Evolutionary conservation across 352 stramenopile genomes (phyloP), one percentile per base, ranked within the genome.

Genomic region (Albugo laibachii): DNA sequence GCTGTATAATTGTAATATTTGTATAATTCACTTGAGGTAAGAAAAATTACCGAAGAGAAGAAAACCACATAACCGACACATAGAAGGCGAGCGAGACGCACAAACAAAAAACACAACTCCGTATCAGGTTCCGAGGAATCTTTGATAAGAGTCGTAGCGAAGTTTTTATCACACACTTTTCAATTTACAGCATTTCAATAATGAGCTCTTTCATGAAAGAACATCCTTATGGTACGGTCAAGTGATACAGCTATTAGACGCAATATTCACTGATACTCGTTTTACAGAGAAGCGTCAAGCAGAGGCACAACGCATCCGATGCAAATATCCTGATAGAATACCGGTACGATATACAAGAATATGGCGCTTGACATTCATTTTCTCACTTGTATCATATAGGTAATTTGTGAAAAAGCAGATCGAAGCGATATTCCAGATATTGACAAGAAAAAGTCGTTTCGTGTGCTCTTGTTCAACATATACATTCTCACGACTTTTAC

Each of bases 311-410:
- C 86, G 93, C 51, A 98, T 99, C 53, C 86, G 93, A 57, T 88
- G 82, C 53, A 99, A 98, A 68, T 99, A 98, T 69, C 94, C 95
- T 11, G 95, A 99, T 69, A 82, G 95, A 49, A 96, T 99, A 56
- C 95, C 95, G 20, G 88, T 92, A 42, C 20, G 63, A 37, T 24
- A 36, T 11, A 37, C 15, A 13, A 53, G 21, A 21, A 12, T 49
- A 42, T 10, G 48, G 13, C 36, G 18, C 36, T 20, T 55, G 41
- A 52, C 2, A 13, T 2, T 19, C 36, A 13, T 5, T 14, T 47
- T 5, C 49, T 42, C 37, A 34, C 36, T 36, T 36, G n/a, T 48
- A 2, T 14, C 13, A 37, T 44, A 11, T 55, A 87, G 77, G 71
- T 91, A 40, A 93, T 93, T 60, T 92, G 77, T 63, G 82, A 93